Conservation (phyloP, 1,284 basidiomycete species). For the Albatrellus sp. region DNA sequence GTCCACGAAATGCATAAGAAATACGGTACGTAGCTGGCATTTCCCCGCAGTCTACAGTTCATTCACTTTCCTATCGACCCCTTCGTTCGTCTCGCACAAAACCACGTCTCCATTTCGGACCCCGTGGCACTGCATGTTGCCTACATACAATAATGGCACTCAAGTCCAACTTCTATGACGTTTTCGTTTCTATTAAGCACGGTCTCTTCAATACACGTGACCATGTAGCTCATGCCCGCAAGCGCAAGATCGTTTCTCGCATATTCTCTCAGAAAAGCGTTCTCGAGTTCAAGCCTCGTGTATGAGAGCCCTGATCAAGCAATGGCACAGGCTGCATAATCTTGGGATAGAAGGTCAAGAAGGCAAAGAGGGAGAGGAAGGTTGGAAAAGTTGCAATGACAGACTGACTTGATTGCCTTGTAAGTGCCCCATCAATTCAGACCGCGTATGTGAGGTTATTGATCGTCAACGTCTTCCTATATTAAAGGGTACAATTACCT, state of each 20-base stretch:
- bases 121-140: conserved; percentile 65
- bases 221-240: conserved; percentile 72
- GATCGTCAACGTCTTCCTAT: conserved; percentile 2
- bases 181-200: conserved; percentile 56
- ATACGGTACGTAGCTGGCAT: conserved; percentile 43
- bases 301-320: conserved; percentile 49
- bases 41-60: background rate
- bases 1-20: conserved; percentile 70
- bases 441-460: no score
- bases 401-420: conserved; percentile 69
- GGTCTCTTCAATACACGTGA: conserved; percentile 82
- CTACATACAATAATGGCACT: conserved; percentile 73
- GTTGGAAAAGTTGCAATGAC: conserved; percentile 49
- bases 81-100: conserved; percentile 79
- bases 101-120: conserved; percentile 76
- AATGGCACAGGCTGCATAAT: conserved; percentile 69
- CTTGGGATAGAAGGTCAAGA: conserved; percentile 37
- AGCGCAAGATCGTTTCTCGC: conserved; percentile 82
- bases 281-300: conserved; percentile 70
- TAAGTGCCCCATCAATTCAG: conserved; percentile 19
- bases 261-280: conserved; percentile 81
- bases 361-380: conserved; percentile 52
- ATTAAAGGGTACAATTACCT: conserved; percentile 56
- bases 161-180: conserved; percentile 70
- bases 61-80: conserved; percentile 32